Evolutionary conservation across 805 yeast genomes (phyloP).

Genomic region (Saturnispora bothae): DNA sequence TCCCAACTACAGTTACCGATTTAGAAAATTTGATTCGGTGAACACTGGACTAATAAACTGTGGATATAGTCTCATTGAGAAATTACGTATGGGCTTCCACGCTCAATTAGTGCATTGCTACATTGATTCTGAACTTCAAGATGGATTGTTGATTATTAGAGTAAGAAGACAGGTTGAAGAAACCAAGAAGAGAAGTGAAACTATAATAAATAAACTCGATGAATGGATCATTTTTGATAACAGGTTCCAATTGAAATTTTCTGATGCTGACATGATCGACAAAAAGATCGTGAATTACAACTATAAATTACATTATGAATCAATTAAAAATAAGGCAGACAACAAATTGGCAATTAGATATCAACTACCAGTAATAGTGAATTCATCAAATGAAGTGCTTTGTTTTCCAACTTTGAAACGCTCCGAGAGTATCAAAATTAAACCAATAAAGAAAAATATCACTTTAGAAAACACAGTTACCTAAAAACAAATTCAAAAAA

Average conservation of each 20-base stretch:
- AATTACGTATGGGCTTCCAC: neutral
- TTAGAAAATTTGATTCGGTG: conserved; percentile 9
- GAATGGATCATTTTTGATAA: conserved; percentile 5
- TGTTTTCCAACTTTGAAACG: conserved; percentile 5
- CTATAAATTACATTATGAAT: conserved; percentile 2
- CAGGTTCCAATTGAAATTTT: conserved; percentile 3
- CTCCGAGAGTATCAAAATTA: neutral
- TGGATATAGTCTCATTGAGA: conserved; percentile 1
- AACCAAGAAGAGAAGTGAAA: neutral
- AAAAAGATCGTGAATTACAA: conserved; percentile 3
- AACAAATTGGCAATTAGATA: conserved; percentile 3
- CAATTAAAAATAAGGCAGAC: conserved; percentile 1
- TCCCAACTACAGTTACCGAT: conserved; percentile 5
- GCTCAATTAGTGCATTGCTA: conserved; percentile 2
- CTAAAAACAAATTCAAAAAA: too few species aligned
- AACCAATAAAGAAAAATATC: too few species aligned
- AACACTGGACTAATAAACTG: conserved; percentile 1
- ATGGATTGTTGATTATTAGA: neutral
- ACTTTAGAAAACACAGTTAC: too few species aligned
- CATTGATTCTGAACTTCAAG: neutral
- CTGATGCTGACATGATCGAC: neutral
- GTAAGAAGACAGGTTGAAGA: conserved; percentile 4
- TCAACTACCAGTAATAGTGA: conserved; percentile 4
- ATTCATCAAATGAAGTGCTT: conserved; percentile 1
- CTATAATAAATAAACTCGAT: neutral